phyloP scores from a whole-genome alignment of 2,329 filamentous ascomycete species.

The Stachybotrys elegans region DNA sequence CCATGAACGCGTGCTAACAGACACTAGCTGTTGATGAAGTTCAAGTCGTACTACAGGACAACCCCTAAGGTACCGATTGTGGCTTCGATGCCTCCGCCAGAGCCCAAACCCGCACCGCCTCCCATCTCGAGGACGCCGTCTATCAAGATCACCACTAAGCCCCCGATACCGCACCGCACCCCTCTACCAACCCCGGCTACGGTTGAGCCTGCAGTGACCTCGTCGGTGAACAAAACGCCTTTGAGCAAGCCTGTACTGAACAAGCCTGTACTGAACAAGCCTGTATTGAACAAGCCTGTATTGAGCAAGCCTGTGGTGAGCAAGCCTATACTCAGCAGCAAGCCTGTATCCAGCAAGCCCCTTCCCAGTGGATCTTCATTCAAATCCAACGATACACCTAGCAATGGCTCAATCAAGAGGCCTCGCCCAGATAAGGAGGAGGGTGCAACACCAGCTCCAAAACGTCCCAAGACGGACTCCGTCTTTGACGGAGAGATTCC shows the following conservation, averaged over 20 bases:
- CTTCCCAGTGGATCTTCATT: constrained; percentile 13
- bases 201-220: constrained; percentile 18
- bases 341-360: constrained; percentile 13
- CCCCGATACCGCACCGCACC: constrained; percentile 15
- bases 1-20: constrained; percentile 13
- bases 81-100: constrained; percentile 13
- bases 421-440: constrained; percentile 33
- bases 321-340: too few species aligned
- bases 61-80: constrained; percentile 23
- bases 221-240: constrained; percentile 16
- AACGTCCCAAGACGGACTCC: constrained; percentile 32
- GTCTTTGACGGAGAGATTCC: constrained; percentile 13
- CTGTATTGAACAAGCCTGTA: too few species aligned
- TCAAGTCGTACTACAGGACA: constrained; percentile 33
- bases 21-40: constrained; percentile 28
- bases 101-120: constrained; percentile 23
- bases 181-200: constrained; percentile 9
- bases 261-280: too few species aligned
- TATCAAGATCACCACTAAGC: constrained; percentile 34
- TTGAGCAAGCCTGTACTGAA: too few species aligned
- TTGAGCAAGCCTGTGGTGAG: too few species aligned
- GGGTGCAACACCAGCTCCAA: constrained; percentile 26
- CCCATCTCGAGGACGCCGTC: constrained; percentile 26
- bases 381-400: too few species aligned
- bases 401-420: constrained; percentile 29